A percentile compares a stretch with the other conserved stretches of the same genome.
phyloP scores from a whole-genome alignment of 805 yeast species.

The Candida germanica region DNA sequence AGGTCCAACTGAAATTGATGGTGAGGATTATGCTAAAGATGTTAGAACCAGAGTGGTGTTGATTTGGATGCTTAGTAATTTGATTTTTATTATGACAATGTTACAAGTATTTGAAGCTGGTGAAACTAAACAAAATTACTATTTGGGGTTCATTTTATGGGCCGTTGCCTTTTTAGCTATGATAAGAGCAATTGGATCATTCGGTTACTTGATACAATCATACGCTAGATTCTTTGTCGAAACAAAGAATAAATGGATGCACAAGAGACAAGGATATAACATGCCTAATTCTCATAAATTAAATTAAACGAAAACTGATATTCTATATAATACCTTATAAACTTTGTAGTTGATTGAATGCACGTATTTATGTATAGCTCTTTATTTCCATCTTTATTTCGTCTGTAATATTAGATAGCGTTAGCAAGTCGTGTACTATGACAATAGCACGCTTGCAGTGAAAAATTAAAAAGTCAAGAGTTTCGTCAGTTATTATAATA shows the following conservation, averaged over 20 bases:
- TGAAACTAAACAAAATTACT: slow-evolving; percentile 57
- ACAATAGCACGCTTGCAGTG: no score
- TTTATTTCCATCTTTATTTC: no score
- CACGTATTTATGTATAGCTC: no score
- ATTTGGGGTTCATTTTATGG: slow-evolving; percentile 85
- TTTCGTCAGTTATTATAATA: slow-evolving; percentile 1
- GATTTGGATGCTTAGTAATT: slow-evolving; percentile 84
- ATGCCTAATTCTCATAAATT: slow-evolving; percentile 32
- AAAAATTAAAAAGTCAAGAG: no score
- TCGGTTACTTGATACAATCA: slow-evolving; percentile 55
- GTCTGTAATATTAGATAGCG: no score
- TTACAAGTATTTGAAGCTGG: slow-evolving; percentile 76
- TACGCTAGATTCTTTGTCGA: slow-evolving; percentile 37
- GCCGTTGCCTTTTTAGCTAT: slow-evolving; percentile 82
- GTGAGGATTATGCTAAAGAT: slow-evolving; percentile 90
- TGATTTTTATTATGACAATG: slow-evolving; percentile 80
- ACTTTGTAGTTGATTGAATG: no score
- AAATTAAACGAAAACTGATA: no score
- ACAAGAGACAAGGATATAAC: slow-evolving; percentile 37
- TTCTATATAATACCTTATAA: slow-evolving; percentile 1
- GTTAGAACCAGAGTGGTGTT: slow-evolving; percentile 94
- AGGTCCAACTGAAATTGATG: slow-evolving; percentile 29
- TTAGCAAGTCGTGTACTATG: no score
- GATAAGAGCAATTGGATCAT: slow-evolving; percentile 80
- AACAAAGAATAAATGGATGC: slow-evolving; percentile 39